A percentile compares a stretch with the other conserved stretches of the same genome.
Conservation (phyloP, 192 early-diverging fungal genomes). For the Linderina pennispora region DNA sequence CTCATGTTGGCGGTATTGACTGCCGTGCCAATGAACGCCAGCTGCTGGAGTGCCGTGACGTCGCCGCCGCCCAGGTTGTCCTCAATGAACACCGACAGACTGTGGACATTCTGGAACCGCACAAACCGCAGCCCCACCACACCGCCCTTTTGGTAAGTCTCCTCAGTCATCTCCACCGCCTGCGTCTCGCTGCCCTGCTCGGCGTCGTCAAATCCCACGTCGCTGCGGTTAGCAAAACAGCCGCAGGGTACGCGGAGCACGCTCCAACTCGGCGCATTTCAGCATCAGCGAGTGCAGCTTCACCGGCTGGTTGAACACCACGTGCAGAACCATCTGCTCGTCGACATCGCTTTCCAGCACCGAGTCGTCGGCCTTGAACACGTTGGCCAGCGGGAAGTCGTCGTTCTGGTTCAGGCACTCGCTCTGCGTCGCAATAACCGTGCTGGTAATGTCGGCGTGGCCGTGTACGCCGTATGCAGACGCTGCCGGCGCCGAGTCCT, state of each 20-base stretch:
- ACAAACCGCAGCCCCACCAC: constrained; percentile 84
- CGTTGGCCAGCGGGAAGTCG: constrained; percentile 66
- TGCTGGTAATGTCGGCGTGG: constrained; percentile 56
- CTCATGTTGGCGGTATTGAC: constrained; percentile 54
- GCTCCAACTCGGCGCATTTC: constrained; percentile 46
- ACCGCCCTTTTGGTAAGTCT: constrained; percentile 60
- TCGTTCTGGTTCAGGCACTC: constrained; percentile 84
- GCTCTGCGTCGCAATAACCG: constrained; percentile 63
- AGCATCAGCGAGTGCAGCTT: constrained; percentile 57
- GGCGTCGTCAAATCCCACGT: constrained; percentile 83
- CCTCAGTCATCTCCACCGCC: constrained; percentile 60
- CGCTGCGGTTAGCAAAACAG: constrained; percentile 77
- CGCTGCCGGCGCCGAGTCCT: constrained; percentile 6
- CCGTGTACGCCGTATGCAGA: constrained; percentile 46
- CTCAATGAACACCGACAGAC: constrained; percentile 76
- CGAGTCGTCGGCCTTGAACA: constrained; percentile 64
- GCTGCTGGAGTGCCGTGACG: constrained; percentile 70
- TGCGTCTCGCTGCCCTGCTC: constrained; percentile 74
- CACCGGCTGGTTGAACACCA: constrained; percentile 81
- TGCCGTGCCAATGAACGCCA: constrained; percentile 72
- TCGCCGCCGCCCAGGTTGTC: constrained; percentile 83
- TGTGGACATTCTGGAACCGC: constrained; percentile 86
- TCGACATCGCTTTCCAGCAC: constrained; percentile 90
- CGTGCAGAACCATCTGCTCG: constrained; percentile 84
- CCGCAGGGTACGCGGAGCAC: constrained; percentile 83